Evolutionary conservation across 108 stramenopile species (phyloP).

Genomic region (Cyclostephanos tholiformis): DNA sequence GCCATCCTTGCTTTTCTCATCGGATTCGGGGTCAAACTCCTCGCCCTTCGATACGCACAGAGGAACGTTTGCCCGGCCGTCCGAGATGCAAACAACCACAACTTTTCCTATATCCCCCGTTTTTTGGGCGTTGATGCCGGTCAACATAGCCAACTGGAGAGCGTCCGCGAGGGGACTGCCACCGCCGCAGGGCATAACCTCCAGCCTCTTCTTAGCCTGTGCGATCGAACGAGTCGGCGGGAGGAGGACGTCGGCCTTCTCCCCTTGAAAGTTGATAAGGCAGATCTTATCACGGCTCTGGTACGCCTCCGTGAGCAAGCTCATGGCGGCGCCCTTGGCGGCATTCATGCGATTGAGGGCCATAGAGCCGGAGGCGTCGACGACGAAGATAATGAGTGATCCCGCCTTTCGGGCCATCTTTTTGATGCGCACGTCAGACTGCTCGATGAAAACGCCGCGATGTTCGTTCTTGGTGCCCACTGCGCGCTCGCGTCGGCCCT

Average conservation of each 20-base stretch:
- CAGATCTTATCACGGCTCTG: slow-evolving; percentile 95
- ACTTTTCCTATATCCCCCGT: slow-evolving; percentile 95
- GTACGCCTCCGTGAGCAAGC: slow-evolving; percentile 94
- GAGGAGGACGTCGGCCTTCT: slow-evolving; percentile 92
- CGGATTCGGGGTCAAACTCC: slow-evolving; percentile 82
- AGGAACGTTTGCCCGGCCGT: slow-evolving; percentile 97
- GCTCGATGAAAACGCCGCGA: slow-evolving; percentile 89
- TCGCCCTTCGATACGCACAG: slow-evolving; percentile 87
- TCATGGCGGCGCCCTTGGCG: slow-evolving; percentile 96
- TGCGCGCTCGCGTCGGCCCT: slow-evolving; percentile 75
- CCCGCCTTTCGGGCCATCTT: slow-evolving; percentile 98
- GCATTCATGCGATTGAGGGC: slow-evolving; percentile 98
- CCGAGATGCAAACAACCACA: slow-evolving; percentile 91
- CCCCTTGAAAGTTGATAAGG: slow-evolving; percentile 96
- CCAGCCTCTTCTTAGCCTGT: slow-evolving; percentile 91
- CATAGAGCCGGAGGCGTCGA: slow-evolving; percentile 97
- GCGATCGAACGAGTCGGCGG: slow-evolving; percentile 96
- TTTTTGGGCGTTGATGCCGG: slow-evolving; percentile 94
- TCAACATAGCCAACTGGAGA: slow-evolving; percentile 81
- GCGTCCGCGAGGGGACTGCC: slow-evolving; percentile 96
- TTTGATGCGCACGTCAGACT: slow-evolving; percentile 90
- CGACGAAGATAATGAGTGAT: slow-evolving; percentile 94
- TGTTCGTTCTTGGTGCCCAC: slow-evolving; percentile 77
- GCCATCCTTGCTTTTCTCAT: slow-evolving; percentile 88
- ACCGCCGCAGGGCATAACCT: slow-evolving; percentile 98